Conservation (phyloP, 2,329 filamentous ascomycete genomes). For the Xylariaceae sp. region DNA sequence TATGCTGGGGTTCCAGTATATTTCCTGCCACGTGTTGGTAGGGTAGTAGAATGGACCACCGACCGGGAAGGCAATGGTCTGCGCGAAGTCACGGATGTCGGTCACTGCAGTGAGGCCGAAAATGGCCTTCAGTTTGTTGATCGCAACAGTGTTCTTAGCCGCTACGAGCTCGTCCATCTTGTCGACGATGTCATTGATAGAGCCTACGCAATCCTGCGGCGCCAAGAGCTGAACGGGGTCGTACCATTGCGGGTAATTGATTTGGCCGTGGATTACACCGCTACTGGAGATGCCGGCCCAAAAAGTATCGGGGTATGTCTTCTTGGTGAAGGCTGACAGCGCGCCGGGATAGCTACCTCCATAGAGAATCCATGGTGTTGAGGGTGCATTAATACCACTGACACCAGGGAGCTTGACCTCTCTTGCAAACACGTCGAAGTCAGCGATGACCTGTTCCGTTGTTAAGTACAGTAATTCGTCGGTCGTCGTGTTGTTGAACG, state of each 20-base stretch:
- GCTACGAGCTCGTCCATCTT: slow-evolving; percentile 45
- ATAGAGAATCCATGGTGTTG: slow-evolving; percentile 36
- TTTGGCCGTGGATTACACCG: slow-evolving; percentile 39
- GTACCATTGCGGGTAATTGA: slow-evolving; percentile 48
- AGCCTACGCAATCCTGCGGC: slow-evolving; percentile 45
- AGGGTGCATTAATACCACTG: slow-evolving; percentile 37
- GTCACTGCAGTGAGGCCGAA: slow-evolving; percentile 43
- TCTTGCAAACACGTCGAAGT: slow-evolving; percentile 48
- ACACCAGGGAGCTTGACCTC: slow-evolving; percentile 43
- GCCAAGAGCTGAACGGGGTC: slow-evolving; percentile 45
- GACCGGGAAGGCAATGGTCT: slow-evolving; percentile 39
- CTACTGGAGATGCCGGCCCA: slow-evolving; percentile 47
- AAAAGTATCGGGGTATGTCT: slow-evolving; percentile 41
- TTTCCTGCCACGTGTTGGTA: slow-evolving; percentile 50
- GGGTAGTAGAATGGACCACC: slow-evolving; percentile 42
- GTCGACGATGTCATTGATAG: slow-evolving; percentile 46
- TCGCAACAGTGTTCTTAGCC: slow-evolving; percentile 37
- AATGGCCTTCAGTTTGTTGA: slow-evolving; percentile 42
- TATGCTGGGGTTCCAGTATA: slow-evolving; percentile 42
- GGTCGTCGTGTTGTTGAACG: slow-evolving; percentile 44
- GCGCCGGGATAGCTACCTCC: slow-evolving; percentile 29
- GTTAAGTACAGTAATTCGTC: slow-evolving; percentile 47
- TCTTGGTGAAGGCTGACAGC: slow-evolving; percentile 39
- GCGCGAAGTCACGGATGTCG: slow-evolving; percentile 44
- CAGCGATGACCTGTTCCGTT: slow-evolving; percentile 49